Evolutionary conservation across 495 filamentous ascomycete genomes (phyloP).

Genomic region (Aspergillus avenaceus): DNA sequence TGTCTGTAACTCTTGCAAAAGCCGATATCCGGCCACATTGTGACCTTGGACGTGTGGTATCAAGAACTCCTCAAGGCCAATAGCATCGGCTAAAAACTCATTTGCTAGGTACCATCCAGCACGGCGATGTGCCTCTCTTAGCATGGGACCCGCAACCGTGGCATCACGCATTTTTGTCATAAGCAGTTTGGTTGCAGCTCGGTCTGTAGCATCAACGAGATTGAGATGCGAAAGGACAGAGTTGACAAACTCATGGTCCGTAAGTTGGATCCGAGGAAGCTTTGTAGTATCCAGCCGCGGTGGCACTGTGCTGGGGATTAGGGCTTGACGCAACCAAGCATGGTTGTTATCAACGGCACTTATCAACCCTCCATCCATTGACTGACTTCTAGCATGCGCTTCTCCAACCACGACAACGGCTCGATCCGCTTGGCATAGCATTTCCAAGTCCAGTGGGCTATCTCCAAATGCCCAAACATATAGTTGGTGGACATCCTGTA

Average conservation of each 20-base stretch:
- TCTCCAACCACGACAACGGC: slow-evolving; percentile 58
- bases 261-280: slow-evolving; percentile 44
- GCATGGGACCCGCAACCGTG: slow-evolving; percentile 34
- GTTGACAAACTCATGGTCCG: slow-evolving; percentile 29
- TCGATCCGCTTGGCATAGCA: slow-evolving; percentile 51
- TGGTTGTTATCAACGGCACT: slow-evolving; percentile 38
- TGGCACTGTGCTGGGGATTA: slow-evolving; percentile 37
- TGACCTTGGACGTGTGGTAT: slow-evolving; percentile 55
- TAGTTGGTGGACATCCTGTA: slow-evolving; percentile 29
- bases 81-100: slow-evolving; percentile 40
- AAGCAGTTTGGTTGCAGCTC: slow-evolving; percentile 47
- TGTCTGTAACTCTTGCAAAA: slow-evolving; percentile 47
- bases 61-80: slow-evolving; percentile 49
- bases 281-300: slow-evolving; percentile 42
- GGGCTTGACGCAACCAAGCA: slow-evolving; percentile 42
- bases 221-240: slow-evolving; percentile 24
- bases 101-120: slow-evolving; percentile 54
- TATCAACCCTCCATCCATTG: slow-evolving; percentile 49
- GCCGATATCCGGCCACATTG: slow-evolving; percentile 45
- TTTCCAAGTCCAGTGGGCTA: slow-evolving; percentile 55
- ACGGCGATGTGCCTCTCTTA: slow-evolving; percentile 48
- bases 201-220: slow-evolving; percentile 39
- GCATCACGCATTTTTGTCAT: slow-evolving; percentile 56
- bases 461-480: slow-evolving; percentile 62
- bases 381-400: slow-evolving; percentile 45